Evolutionary conservation across 2,329 filamentous ascomycete species (phyloP).

Genomic region (Fusarium sp.): DNA sequence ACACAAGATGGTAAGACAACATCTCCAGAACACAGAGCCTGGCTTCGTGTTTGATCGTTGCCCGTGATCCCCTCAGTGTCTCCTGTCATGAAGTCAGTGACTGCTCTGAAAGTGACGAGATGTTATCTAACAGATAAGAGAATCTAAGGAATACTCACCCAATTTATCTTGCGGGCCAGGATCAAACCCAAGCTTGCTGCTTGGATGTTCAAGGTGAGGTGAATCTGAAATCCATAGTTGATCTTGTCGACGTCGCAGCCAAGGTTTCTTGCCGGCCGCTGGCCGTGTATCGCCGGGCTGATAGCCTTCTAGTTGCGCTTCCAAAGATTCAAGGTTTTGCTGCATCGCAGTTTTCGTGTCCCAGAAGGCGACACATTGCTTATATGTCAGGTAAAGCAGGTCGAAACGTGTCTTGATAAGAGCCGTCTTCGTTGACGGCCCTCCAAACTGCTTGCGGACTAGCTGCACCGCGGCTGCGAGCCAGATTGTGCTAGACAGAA

Average conservation of each 20-base stretch:
- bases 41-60: neutral
- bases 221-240: neutral
- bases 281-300: neutral
- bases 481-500: neutral
- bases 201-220: neutral
- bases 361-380: constrained; percentile 43
- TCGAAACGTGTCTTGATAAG: constrained; percentile 25
- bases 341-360: constrained; percentile 39
- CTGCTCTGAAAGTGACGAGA: neutral
- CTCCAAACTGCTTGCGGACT: constrained; percentile 21
- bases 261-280: neutral
- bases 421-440: neutral
- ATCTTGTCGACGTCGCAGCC: neutral
- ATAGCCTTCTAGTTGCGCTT: neutral
- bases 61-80: neutral
- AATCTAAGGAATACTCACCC: no score
- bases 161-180: no score
- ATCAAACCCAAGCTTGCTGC: neutral
- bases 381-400: constrained; percentile 37
- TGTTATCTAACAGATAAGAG: no score
- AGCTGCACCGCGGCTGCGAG: neutral
- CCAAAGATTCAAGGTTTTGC: constrained; percentile 36
- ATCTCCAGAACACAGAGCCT: neutral
- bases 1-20: neutral
- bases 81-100: neutral